Percentiles rank a stretch among this genome's conserved stretches.
These are phyloP conservation scores for Hamamelis virginiana DNA, from an alignment of 164 flowering plant species.

Conservation along the genomic window DNA sequence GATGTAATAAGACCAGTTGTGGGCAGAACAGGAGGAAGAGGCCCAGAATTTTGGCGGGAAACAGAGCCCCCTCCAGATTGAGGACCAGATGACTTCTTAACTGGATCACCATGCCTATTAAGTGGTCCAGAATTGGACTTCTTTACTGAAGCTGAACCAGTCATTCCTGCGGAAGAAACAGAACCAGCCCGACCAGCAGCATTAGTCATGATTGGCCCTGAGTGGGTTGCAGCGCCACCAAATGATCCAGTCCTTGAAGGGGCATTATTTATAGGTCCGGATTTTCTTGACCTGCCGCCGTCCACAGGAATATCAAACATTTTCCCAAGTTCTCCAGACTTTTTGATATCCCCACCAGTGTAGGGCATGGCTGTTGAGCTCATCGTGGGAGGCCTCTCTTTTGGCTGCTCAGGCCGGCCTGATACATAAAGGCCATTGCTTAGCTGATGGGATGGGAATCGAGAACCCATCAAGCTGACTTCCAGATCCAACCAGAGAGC, in stretches of 20 bases:
- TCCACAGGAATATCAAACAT: constrained; percentile 92
- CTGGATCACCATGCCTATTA: constrained; percentile 77
- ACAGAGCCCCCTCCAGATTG: constrained; percentile 74
- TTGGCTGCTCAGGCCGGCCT: constrained; percentile 43
- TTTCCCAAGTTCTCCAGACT: constrained; percentile 95
- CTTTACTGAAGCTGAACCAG: constrained; percentile 63
- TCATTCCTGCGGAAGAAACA: constrained; percentile 40
- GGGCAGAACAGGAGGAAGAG: constrained; percentile 77
- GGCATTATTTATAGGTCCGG: constrained; percentile 78
- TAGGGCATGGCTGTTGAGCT: constrained; percentile 89
- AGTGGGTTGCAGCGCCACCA: constrained; percentile 82
- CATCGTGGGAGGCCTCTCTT: constrained; percentile 87
- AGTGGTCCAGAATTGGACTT: constrained; percentile 95
- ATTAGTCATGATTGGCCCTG: constrained; percentile 72
- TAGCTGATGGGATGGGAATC: constrained; percentile 83
- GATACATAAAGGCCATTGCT: constrained; percentile 71
- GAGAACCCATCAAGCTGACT: constrained; percentile 73
- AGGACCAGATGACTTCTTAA: constrained; percentile 90
- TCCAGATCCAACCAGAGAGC: constrained; percentile 4
- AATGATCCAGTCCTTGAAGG: constrained; percentile 89
- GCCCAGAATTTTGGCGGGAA: constrained; percentile 90
- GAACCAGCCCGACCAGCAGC: constrained; percentile 57
- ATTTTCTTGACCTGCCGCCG: constrained; percentile 85
- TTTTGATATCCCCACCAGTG: constrained; percentile 97
- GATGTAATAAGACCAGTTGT: constrained; percentile 94